Evolutionary conservation across 176 grass and related monocot species (phyloP), one percentile per base, ranked within the genome.

Genomic region (Avena eriantha): DNA sequence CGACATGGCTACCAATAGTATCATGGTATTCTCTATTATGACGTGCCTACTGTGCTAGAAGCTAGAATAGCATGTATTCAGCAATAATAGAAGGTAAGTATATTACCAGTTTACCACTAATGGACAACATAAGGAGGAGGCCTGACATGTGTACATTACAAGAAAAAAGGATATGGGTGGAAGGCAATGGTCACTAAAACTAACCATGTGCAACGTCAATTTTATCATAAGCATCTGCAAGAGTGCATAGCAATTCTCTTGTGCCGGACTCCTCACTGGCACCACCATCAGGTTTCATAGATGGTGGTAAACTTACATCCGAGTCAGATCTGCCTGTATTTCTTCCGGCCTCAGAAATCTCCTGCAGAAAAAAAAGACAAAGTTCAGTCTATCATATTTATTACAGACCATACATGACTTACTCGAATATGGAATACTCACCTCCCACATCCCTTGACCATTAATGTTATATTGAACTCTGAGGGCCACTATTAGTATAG

Each of bases 171-270:
- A 76, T 26, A 23, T 48, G 22, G 18, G 26, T n/a, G 53, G 0
- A 87, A 82, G 19, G 35, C 23, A 88, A n/a, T 86, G 54, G 15
- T 19, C 29, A 88, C n/a, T 41, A 72, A 88, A 58, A 88, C 8
- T 93, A 93, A 93, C 93, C 95, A 87, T 90, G 89, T 36, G 5
- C 50, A 64, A 80, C 84, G 23, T 72, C 76, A 61, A 93, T 91
- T 85, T 76, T 91, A 48, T 88, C 82, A 89, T 91, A 87, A 66
- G 82, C 45, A 85, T 77, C 76, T 90, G 69, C 79, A 86, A 97
- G 71, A 90, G 90, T 78, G 55, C 58, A 78, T 36, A 98, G 82
- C 76, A 98, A 54, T 79, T 98, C 92, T 71, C 63, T 91, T 17
- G 61, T 14, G 39, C 82, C 57, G 31, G 94, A 90, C 19, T 91